These are phyloP conservation scores for Amesomyces nigricolor DNA, from an alignment of 2,329 filamentous ascomycete genomes.

Conservation along the genomic window DNA sequence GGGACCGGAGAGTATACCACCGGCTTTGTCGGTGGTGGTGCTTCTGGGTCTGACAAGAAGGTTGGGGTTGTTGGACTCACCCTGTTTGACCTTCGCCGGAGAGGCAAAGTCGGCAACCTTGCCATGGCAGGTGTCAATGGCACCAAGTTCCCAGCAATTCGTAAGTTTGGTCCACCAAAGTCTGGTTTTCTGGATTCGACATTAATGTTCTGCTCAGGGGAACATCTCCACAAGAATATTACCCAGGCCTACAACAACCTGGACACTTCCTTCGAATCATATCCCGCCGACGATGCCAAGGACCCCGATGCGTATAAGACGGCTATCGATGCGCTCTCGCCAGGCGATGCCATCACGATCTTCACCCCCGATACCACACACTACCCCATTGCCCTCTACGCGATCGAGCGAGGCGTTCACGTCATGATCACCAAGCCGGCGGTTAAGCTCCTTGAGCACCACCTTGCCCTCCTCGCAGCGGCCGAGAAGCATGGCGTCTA, in stretches of 20 bases:
- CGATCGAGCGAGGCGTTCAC: slow-evolving; percentile 81
- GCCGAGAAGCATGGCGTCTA: slow-evolving; percentile 72
- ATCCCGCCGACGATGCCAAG: slow-evolving; percentile 64
- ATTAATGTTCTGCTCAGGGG: slow-evolving; percentile 44
- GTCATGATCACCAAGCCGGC: slow-evolving; percentile 93
- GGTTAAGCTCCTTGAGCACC: slow-evolving; percentile 75
- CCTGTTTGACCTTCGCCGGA: slow-evolving; percentile 78
- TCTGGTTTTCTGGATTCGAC: background rate
- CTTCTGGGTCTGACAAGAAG: slow-evolving; percentile 89
- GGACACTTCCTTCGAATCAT: slow-evolving; percentile 81
- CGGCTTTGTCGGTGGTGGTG: slow-evolving; percentile 79
- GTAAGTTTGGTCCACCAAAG: slow-evolving; percentile 45
- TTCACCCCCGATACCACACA: slow-evolving; percentile 94
- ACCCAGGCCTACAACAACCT: slow-evolving; percentile 80
- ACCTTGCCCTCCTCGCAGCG: slow-evolving; percentile 68
- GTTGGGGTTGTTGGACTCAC: slow-evolving; percentile 88
- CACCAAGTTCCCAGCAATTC: slow-evolving; percentile 84
- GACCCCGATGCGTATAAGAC: slow-evolving; percentile 82
- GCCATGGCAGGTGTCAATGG: slow-evolving; percentile 89
- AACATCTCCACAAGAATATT: slow-evolving; percentile 85
- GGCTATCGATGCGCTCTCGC: slow-evolving; percentile 75
- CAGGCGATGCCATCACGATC: slow-evolving; percentile 87
- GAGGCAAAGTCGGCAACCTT: slow-evolving; percentile 81
- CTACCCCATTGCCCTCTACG: slow-evolving; percentile 86
- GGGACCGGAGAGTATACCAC: slow-evolving; percentile 97